Base-by-base conservation (phyloP, 1,284 basidiomycete species). In the Cutaneotrichosporon daszewskae region DNA sequence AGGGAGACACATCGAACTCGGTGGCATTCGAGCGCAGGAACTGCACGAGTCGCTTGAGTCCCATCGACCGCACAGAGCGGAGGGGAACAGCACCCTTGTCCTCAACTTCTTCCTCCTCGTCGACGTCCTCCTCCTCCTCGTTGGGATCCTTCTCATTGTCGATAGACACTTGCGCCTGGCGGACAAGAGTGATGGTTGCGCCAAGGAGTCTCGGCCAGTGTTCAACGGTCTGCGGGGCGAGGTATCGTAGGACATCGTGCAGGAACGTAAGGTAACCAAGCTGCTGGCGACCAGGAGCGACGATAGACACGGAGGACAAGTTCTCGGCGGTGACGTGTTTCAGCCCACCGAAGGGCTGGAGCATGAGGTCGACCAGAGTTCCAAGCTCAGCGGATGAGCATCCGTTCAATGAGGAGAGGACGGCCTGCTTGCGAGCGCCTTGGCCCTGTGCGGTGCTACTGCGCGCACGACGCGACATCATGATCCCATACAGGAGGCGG, bases 291-390 rank as follows among this genome's bases (percentile, higher is more conserved):
- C 79, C 76, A 2, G 79, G 73, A 0, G 78, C 37, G n/a, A 36
- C 26, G n/a, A 52, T 23, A 12, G n/a, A 14, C 20, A 16, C 16
- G 12, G 68, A 11, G 11, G 37, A 37, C 14, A 52, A 40, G 4
- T 34, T 27, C 14, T 31, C 23, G 5, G 46, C 29, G 16, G 23
- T 14, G 2, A 43, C 41, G 13, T 45, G 29, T 10, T 40, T 22
- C 20, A 47, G 4, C 22, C 49, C 36, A 20, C 58, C 74, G 53
- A 95, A 78, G 0, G 89, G 84, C 40, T 78, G 77, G n/a, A 97
- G 70, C 90, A 98, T 98, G 39, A 98, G 76, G 53, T 91, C 83
- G 17, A 95, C 80, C 0, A 98, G 75, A 1, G 88, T 74, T 1
- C 74, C 72, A 7, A 97, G 77, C 63, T 97, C 94, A 7, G 79